Evolutionary conservation across 1,139 yeast species (phyloP).

Genomic region (Groenewaldozyma sp.): DNA sequence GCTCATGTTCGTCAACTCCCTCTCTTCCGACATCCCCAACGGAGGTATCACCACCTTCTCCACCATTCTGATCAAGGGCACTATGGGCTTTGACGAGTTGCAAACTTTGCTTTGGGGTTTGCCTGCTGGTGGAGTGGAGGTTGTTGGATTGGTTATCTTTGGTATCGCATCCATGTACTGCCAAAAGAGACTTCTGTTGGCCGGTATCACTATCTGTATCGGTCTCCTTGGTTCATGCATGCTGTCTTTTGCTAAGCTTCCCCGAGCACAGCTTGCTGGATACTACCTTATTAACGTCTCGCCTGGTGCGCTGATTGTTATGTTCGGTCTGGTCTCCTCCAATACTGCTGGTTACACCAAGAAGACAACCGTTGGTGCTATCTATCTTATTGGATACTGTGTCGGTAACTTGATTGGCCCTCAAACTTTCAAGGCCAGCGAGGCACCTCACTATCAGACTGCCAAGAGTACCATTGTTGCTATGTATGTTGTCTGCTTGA

Average conservation of each 20-base stretch:
- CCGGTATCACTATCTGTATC: conserved; percentile 18
- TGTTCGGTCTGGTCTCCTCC: conserved; percentile 40
- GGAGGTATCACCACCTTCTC: conserved; percentile 37
- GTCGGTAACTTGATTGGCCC: conserved; percentile 50
- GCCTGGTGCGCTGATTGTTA: conserved; percentile 38
- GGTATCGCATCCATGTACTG: conserved; percentile 11
- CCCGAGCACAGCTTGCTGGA: conserved; percentile 15
- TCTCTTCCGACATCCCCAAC: conserved; percentile 34
- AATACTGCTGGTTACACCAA: conserved; percentile 52
- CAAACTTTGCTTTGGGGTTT: conserved; percentile 21
- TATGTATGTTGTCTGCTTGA: conserved; percentile 25
- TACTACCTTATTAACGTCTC: conserved; percentile 22
- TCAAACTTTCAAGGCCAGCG: conserved; percentile 39
- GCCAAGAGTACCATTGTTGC: conserved; percentile 37
- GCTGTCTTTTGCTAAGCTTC: conserved; percentile 14
- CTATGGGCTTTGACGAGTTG: conserved; percentile 22
- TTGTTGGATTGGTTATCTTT: conserved; percentile 16
- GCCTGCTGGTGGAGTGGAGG: conserved; percentile 19
- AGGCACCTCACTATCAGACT: conserved; percentile 43
- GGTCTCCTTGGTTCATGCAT: conserved; percentile 21
- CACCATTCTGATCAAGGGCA: conserved; percentile 21
- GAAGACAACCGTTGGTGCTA: conserved; percentile 35
- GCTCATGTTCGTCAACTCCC: conserved; percentile 30
- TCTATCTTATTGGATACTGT: conserved; percentile 44
- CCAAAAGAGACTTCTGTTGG: conserved; percentile 15